phyloP scores from a whole-genome alignment of 208 protist species.

The Leishmania mexicana region DNA sequence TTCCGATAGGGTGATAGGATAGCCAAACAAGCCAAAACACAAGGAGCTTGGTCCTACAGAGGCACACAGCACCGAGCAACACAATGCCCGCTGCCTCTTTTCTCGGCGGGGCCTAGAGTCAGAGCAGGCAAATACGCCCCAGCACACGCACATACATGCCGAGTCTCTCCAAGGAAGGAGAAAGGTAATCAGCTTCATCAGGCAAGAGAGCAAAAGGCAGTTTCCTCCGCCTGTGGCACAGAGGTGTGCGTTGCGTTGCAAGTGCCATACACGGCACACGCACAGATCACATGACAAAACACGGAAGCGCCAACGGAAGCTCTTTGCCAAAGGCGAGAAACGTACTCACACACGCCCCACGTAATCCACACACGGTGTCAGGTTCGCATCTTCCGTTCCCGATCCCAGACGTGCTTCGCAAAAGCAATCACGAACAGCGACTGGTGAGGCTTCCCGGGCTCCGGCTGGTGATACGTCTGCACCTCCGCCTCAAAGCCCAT shows the following conservation, averaged over 20 bases:
- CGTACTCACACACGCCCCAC: neutral
- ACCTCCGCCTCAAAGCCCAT: slow-evolving; percentile 84
- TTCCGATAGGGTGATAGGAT: neutral
- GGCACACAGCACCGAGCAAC: neutral
- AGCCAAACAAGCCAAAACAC: neutral
- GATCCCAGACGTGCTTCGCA: slow-evolving; percentile 78
- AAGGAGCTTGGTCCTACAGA: neutral
- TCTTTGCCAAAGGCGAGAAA: neutral
- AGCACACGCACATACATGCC: neutral
- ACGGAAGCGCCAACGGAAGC: neutral
- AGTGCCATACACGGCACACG: neutral
- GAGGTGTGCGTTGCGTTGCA: neutral
- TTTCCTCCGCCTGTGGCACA: neutral
- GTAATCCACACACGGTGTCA: slow-evolving; percentile 4
- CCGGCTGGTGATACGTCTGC: slow-evolving; percentile 83
- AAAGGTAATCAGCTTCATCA: neutral
- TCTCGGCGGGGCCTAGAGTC: neutral
- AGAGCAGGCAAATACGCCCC: neutral
- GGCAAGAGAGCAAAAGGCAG: neutral
- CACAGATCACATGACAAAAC: neutral
- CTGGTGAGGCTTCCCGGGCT: slow-evolving; percentile 67
- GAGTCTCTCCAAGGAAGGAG: neutral
- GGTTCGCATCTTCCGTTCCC: slow-evolving; percentile 53
- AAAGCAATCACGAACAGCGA: slow-evolving; percentile 87
- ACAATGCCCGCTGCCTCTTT: neutral